Evolutionary conservation across 1,139 yeast genomes (phyloP), one percentile per base, ranked within the genome.

Genomic region (Blastobotrys buckinghamii): DNA sequence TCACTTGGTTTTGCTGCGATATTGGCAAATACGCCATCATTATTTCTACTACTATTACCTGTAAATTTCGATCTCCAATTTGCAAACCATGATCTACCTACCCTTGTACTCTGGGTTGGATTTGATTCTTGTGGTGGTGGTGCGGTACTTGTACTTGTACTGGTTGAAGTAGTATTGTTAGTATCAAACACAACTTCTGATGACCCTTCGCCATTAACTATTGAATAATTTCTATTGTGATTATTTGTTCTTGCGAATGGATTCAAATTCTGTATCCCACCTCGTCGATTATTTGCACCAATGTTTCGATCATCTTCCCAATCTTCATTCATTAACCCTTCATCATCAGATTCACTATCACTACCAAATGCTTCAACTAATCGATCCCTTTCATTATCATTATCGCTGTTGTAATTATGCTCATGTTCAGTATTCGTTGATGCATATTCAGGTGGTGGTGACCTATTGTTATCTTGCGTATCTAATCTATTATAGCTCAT

Each of bases 1-100:
- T 62, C 59, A 15, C 61, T 69, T 6, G 79, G 77, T 44, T 89
- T 90, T 6, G 97, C 97, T 61, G 85, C 79, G 59, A 92, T 69
- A 65, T 92, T 92, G 42, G 94, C 81, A 67, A 92, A 92, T 7
- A 92, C 98, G 9, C 98, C 98, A 65, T 92, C 98, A 49, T 74
- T 75, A 13, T 72, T 64, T 19, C 39, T 24, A 19, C 80, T 74
- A 36, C 54, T 45, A 36, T 36, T 50, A 13, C 45, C 47, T 13
- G 49, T n/a, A 27, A 43, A 37, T 22, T 45, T 36, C 19, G 39
- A 22, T 22, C 49, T 22, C 45, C 49, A 42, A 44, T 43, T 37
- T 10, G 49, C 20, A 29, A 47, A 43, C 30, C 44, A 51, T 34
- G 48, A 47, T 39, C 49, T 24, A 16, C 34, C 39, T n/a, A 41